Evolutionary conservation across 441 rosid genomes (phyloP), one percentile per base, ranked within the genome.

Genomic region (Biscutella laevigata): DNA sequence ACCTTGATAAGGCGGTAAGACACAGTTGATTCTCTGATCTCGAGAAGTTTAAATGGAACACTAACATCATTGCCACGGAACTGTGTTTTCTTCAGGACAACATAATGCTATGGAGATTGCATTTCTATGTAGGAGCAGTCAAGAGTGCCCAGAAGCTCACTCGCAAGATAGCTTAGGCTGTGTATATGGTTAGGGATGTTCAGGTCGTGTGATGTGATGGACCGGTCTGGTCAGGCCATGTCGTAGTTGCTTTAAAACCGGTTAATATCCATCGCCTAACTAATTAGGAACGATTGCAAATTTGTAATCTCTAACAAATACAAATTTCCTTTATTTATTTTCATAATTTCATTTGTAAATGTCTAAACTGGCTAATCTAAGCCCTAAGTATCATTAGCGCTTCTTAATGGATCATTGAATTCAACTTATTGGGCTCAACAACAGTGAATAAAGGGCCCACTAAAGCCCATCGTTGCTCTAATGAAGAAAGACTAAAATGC

Each of bases 71-170:
- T 35, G 26, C n/a, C 30, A 14, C 13, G 4, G 0, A 53, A 62
- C 11, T 28, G 7, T 39, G 28, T 56, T 27, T 40, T 25, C 12
- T 27, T 32, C 59, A 64, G 69, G 69, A 57, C n/a, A 49, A 50
- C 9, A 11, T 42, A 30, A 40, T 28, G 59, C 19, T 57, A 19
- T 64, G 63, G 69, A 64, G 69, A 34, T 28, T 64, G 53, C 47
- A 57, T 57, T 64, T 14, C 59, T 64, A 49, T 20, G 35, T 64
- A 24, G 21, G 22, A 35, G 64, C 64, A 41, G 63, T 64, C 33
- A 57, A 49, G 59, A 57, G 36, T 50, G 69, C 64, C 13, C 26
- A 5, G 10, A 57, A 27, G 16, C 64, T 57, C 2, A 48, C 46
- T 38, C 2, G 5, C 35, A 36, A 62, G 54, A 47, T 46, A 12